Conservation (phyloP, 768 basidiomycete genomes). For the Amyloporia xantha region DNA sequence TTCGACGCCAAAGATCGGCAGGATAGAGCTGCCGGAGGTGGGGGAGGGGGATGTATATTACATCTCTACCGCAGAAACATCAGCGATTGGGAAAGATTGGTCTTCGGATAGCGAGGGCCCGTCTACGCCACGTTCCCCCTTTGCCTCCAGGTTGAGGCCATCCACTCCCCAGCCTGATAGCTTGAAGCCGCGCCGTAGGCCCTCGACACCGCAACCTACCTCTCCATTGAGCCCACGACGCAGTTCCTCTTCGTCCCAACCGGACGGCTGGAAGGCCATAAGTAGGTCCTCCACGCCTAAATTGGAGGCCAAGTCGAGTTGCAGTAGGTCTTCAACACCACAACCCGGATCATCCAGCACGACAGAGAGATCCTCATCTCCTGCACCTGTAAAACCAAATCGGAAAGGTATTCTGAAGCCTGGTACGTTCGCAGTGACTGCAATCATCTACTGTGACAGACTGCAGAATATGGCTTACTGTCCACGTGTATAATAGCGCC, state of each 20-base stretch:
- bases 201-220: constrained; percentile 6
- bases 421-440: constrained; percentile 6
- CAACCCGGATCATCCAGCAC: constrained; percentile 1
- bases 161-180: constrained; percentile 4
- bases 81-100: constrained; percentile 8
- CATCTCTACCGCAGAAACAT: constrained; percentile 1
- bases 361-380: neutral
- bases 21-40: constrained; percentile 9
- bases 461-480: constrained; percentile 3
- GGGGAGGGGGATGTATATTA: constrained; percentile 6
- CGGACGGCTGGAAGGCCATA: neutral
- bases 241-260: constrained; percentile 2
- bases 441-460: neutral
- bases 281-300: neutral
- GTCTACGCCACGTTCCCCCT: constrained; percentile 8
- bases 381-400: constrained; percentile 2
- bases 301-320: neutral
- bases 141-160: constrained; percentile 6
- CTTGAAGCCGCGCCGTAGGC: constrained; percentile 4
- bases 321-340: constrained; percentile 1
- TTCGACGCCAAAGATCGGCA: constrained; percentile 11
- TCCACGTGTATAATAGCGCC: constrained; percentile 4
- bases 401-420: constrained; percentile 13
- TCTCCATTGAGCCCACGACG: constrained; percentile 12
- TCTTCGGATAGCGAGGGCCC: constrained; percentile 13